Percentiles rank a stretch among this genome's conserved stretches.
Evolutionary conservation across 78 protist genomes (phyloP).

Genomic region (Dictyostelium firmibasis): DNA sequence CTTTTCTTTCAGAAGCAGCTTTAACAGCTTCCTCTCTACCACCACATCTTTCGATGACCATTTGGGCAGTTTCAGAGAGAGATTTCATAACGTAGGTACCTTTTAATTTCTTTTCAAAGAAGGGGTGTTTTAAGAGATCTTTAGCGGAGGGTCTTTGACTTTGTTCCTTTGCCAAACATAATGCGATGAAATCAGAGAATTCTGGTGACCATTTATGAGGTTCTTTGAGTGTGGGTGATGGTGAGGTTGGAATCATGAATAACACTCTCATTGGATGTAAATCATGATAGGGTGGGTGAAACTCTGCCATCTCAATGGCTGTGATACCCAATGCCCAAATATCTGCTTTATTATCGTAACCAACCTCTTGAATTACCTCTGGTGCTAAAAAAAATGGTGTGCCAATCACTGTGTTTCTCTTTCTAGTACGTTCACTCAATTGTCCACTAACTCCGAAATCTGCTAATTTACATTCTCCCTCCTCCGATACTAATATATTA

Average conservation of each 20-base stretch:
- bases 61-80: constrained; percentile 40
- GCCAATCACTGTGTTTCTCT: constrained; percentile 83
- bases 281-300: constrained; percentile 89
- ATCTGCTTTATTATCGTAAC: constrained; percentile 84
- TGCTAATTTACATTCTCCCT: constrained; percentile 80
- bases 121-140: constrained; percentile 60
- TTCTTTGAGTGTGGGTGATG: constrained; percentile 86
- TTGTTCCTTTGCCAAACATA: constrained; percentile 74
- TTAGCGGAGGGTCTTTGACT: constrained; percentile 71
- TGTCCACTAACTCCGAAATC: constrained; percentile 87
- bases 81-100: constrained; percentile 58
- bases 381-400: constrained; percentile 88
- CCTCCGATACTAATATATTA: constrained; percentile 72
- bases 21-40: constrained; percentile 64
- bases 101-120: constrained; percentile 55
- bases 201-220: constrained; percentile 55
- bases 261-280: constrained; percentile 87
- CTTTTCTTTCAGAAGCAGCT: constrained; percentile 53
- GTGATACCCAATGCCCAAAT: constrained; percentile 93
- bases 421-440: constrained; percentile 70
- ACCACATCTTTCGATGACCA: constrained; percentile 34
- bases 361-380: constrained; percentile 82
- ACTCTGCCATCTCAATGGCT: constrained; percentile 91
- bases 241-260: constrained; percentile 83
- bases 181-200: constrained; percentile 55